These are phyloP conservation scores for Wallacemonas sp. DNA, from an alignment of 208 protist species.

Conservation along the genomic window DNA sequence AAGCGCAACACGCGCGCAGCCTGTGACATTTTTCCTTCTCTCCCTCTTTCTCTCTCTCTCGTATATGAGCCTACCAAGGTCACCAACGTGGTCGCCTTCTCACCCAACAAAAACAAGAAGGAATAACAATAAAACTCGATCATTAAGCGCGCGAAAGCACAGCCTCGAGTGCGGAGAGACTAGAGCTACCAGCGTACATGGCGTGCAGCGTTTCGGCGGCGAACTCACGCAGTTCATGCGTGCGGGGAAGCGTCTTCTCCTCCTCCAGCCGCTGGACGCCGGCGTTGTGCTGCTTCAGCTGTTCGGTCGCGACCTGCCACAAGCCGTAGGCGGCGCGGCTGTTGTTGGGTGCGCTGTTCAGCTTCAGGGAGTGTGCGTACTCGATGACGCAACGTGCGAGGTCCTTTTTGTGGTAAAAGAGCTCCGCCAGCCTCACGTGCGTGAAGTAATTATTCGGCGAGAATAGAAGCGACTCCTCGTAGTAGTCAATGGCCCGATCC, in stretches of 20 bases:
- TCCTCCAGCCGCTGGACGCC: constrained; percentile 23
- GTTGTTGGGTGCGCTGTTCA: constrained; percentile 77
- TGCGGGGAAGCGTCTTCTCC: constrained; percentile 36
- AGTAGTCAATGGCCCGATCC: constrained; percentile 60
- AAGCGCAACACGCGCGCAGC: too few species aligned
- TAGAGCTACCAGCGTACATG: constrained; percentile 74
- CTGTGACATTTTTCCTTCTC: too few species aligned
- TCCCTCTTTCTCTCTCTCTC: too few species aligned
- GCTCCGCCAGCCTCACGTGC: constrained; percentile 69
- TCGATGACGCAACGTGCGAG: constrained; percentile 41
- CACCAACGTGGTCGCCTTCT: constrained; percentile 1
- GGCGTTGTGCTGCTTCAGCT: constrained; percentile 41
- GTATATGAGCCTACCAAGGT: too few species aligned
- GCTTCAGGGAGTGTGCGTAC: constrained; percentile 79
- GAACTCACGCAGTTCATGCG: constrained; percentile 51
- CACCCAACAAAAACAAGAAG: constrained; percentile 1
- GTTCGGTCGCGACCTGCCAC: constrained; percentile 55
- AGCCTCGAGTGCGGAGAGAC: constrained; percentile 54
- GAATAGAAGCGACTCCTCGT: constrained; percentile 66
- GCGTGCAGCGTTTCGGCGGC: constrained; percentile 58
- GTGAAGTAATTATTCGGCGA: constrained; percentile 45
- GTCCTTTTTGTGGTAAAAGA: constrained; percentile 70
- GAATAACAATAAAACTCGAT: not conserved
- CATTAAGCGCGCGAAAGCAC: constrained; percentile 50
- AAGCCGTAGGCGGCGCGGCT: constrained; percentile 71